Evolutionary conservation across 768 basidiomycete genomes (phyloP).

Genomic region (Pleurotus pulmonarius): DNA sequence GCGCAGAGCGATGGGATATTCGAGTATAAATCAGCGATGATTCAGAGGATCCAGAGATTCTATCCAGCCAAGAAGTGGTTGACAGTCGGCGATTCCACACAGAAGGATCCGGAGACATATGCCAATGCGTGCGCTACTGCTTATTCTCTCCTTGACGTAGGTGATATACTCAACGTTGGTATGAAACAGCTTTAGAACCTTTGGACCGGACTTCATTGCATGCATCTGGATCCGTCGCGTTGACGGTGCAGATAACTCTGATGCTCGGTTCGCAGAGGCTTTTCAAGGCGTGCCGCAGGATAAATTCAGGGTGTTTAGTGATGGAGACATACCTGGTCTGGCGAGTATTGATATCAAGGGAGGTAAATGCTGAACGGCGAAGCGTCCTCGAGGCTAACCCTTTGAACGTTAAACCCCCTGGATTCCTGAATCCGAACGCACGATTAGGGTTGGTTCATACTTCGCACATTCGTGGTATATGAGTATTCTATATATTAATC

Average conservation of each 20-base stretch:
- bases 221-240: conserved; percentile 44
- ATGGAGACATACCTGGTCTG: conserved; percentile 31
- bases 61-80: conserved; percentile 41
- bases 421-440: no score
- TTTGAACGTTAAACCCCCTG: no score
- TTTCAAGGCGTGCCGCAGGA: conserved; percentile 29
- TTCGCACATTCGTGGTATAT: no score
- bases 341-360: conserved; percentile 32
- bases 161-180: no score
- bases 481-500: no score
- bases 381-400: background rate
- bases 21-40: conserved; percentile 32
- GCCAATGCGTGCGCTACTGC: conserved; percentile 31
- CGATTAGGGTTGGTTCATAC: no score
- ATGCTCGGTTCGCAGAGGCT: conserved; percentile 29
- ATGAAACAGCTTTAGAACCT: conserved; percentile 28
- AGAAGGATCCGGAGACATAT: conserved; percentile 43
- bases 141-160: background rate
- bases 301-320: conserved; percentile 30
- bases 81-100: conserved; percentile 40
- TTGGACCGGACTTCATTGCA: conserved; percentile 28
- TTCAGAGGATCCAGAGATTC: conserved; percentile 34
- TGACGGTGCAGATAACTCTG: conserved; percentile 37
- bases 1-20: conserved; percentile 21
- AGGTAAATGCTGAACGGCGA: conserved; percentile 26